Evolutionary conservation across 2,329 filamentous ascomycete genomes (phyloP), one percentile per base, ranked within the genome.

Genomic region (Sporothrix schenckii): DNA sequence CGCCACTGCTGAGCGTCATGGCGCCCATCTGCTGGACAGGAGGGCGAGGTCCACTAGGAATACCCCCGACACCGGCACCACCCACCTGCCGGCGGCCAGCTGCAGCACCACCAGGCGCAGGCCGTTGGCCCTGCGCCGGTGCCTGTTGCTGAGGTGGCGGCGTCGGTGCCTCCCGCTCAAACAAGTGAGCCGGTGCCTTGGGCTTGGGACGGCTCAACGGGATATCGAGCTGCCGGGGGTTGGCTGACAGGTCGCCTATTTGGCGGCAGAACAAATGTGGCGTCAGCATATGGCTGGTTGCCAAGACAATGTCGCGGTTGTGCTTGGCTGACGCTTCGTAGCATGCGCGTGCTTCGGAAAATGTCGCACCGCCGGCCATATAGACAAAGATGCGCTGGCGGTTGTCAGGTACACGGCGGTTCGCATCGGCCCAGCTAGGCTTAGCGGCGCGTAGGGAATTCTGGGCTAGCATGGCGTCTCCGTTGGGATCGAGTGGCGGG

Each of bases 301-400:
- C 88, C 5, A 99, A 87, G 78, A 96, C 92, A n/a, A 98, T 83
- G 75, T 99, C 95, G 74, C 91, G 88, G 68, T 88, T 88, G 61
- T 88, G 88, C 66, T 88, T 83, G 68, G 89, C 86, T 2, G 92
- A 91, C 34, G 94, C 83, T 76, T 97, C 93, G 78, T 98, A 98
- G 81, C 95, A 99, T 14, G 89, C 87, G 39, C 95, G 89, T 44
- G 92, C 87, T 81, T 99, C 95, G 5, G 92, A 93, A 79, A 94
- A 97, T 0, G 95, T 98, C 24, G 95, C 95, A 58, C 95, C 95
- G 63, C 95, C 95, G 1, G 94, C 95, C 86, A 98, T 91, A 78
- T 97, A 98, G 19, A 98, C 90, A 71, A 99, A 92, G 69, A 98
- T 86, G 68, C 95, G 89, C 79, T 99, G 95, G 68, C 91, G 88